Evolutionary conservation across 106 monocot species (phyloP), one percentile per base, ranked within the genome.

Genomic region (Dendrobium huoshanense): DNA sequence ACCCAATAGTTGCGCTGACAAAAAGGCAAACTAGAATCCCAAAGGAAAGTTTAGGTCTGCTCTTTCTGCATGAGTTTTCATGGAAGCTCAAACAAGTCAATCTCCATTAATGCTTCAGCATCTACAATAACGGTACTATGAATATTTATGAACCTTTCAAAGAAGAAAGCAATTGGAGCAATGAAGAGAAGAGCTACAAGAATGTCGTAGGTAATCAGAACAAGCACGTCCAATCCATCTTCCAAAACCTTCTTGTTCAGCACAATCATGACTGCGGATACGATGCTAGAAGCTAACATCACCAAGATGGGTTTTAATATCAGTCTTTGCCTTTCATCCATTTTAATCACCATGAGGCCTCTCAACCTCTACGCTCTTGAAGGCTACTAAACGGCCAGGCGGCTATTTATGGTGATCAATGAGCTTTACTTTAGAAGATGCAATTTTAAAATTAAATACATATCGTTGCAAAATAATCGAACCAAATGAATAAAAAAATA

Each of bases 1-100:
- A 93, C 93, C 93, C 93, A 55, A 91, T 49, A 41, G 89, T n/a
- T 9, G 89, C 91, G 33, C 91, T 84, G 73, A 87, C 61, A 82
- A 93, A 93, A 72, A 91, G 72, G 40, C 86, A 81, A 6, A 82
- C 27, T 20, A 80, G 80, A 65, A 87, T 87, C 79, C 81, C 64
- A 41, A 33, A 3, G 25, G 93, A 87, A 15, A 93, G 70, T 82
- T 89, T 89, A 10, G 91, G 91, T 72, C 91, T 89, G 59, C 73
- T 78, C 68, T 87, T 86, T 51, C 51, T 51, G 51, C 51, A 51
- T 13, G 51, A 51, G 13, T 51, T 51, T 13, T 51, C 10, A 15
- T 15, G 15, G 51, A 51, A 51, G 51, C 51, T 51, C 13, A 11
- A 51, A 51, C 51, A 13, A 13, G 51, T 51, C 51, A 51, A 51